Evolutionary conservation across 306 rosid species (phyloP), one percentile per base, ranked within the genome.

Genomic region (Fragaria vesca): DNA sequence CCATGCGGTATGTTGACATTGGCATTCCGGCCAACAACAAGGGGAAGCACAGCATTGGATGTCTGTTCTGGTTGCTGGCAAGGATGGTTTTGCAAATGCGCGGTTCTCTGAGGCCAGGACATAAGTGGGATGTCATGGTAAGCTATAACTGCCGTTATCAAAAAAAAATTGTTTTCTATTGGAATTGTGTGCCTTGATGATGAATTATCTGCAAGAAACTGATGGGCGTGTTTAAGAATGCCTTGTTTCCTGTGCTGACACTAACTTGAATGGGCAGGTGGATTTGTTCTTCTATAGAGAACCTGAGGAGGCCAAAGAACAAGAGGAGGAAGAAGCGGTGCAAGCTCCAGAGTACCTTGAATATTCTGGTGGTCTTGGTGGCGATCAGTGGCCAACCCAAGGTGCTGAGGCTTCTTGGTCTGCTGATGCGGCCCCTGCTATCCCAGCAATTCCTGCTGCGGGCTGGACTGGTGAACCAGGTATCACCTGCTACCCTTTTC

Each of bases 1-100:
- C 97, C 2, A 94, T 94, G 97, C 26, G 86, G 2, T 87, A 90
- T 73, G 98, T 94, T 46, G 98, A 92, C 70, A 94, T 94, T 79
- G 97, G 97, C 13, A 94, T 94, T 74, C 97, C 97, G n/a, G 96
- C 98, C 57, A 94, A 92, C 61, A 94, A 92, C 80, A 94, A 94
- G 86, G 98, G 98, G 0, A 94, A 92, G 38, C 97, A 94, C 55
- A 90, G 94, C 82, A 92, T 94, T 1, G 97, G 98, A 10, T 94
- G 98, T 79, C 98, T 94, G 42, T 91, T 91, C 55, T 92, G 98
- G 98, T 82, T 94, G 42, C 82, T 92, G 47, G 97, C 97, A 13
- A 88, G 97, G 81, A 94, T 94, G 98, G 97, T 94, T 50, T 75
- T 94, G 83, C 92, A 92, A 76, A 94, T 94, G 97, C 88, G 97